Conservation (phyloP, 345 rosid species). For the Corymbia maculata region DNA sequence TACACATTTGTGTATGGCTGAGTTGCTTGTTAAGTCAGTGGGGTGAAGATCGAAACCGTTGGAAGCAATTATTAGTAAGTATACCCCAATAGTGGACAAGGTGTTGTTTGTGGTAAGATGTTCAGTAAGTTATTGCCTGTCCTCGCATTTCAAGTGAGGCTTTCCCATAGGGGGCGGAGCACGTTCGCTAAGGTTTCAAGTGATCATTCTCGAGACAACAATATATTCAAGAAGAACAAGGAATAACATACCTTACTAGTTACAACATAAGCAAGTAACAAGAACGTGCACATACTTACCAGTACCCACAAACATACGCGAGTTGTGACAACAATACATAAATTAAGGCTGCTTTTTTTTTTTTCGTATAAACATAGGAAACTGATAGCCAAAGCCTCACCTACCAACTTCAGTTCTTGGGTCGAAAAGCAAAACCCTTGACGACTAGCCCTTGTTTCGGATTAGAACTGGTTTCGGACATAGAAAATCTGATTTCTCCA, state of each 20-base stretch:
- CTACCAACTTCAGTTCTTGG: background rate
- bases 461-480: background rate
- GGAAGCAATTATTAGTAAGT: too few species aligned
- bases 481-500: background rate
- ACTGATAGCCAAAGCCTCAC: background rate
- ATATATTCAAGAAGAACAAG: background rate
- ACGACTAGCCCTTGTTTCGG: background rate
- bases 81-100: too few species aligned
- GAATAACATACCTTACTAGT: background rate
- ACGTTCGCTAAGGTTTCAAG: background rate
- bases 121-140: too few species aligned
- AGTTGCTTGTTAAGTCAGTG: too few species aligned
- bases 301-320: background rate
- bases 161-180: too few species aligned
- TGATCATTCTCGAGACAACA: background rate
- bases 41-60: too few species aligned
- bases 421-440: background rate
- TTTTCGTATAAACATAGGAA: too few species aligned
- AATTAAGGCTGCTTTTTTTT: background rate
- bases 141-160: too few species aligned
- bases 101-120: too few species aligned
- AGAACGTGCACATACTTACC: background rate
- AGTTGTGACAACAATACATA: background rate
- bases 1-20: too few species aligned
- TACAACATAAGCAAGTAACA: background rate